Percentiles rank a stretch among this genome's conserved stretches.
Evolutionary conservation across 129 eudicot genomes (phyloP).

Genomic region (Helianthus tuberosus): DNA sequence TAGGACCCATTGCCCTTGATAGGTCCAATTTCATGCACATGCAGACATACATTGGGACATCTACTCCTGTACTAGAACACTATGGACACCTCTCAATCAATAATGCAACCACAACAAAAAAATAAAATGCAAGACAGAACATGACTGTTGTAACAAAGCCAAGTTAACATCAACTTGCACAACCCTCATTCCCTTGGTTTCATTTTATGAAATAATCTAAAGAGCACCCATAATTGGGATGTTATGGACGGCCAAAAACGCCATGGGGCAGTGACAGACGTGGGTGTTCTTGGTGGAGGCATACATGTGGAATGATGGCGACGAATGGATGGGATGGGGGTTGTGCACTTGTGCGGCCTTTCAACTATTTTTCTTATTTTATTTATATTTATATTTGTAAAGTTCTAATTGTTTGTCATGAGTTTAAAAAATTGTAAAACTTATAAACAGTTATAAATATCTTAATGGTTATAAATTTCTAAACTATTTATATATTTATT

Average conservation of each 20-base stretch:
- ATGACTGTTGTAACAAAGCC: constrained; percentile 2
- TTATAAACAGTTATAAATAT: background rate
- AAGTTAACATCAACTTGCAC: constrained; percentile 15
- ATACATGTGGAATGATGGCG: too few relatives aligned
- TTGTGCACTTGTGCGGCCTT: too few relatives aligned
- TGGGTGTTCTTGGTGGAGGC: too few relatives aligned
- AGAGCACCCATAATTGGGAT: background rate
- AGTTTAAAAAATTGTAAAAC: too few relatives aligned
- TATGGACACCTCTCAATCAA: constrained; percentile 30
- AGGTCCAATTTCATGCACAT: constrained; percentile 46
- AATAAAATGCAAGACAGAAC: background rate
- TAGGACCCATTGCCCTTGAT: constrained; percentile 42
- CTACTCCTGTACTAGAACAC: constrained; percentile 27
- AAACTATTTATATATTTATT: too few relatives aligned
- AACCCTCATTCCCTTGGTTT: constrained; percentile 9
- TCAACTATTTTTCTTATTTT: too few relatives aligned
- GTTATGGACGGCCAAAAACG: too few relatives aligned
- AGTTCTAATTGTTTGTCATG: too few relatives aligned
- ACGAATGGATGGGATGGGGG: too few relatives aligned
- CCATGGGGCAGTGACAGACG: too few relatives aligned
- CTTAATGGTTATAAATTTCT: too few relatives aligned
- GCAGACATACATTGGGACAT: constrained; percentile 45
- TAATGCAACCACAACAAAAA: constrained; percentile 10
- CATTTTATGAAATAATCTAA: background rate
- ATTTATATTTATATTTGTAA: too few relatives aligned